Evolutionary conservation across 805 yeast species (phyloP), one percentile per base, ranked within the genome.

Genomic region (Lipomyces lipofer): DNA sequence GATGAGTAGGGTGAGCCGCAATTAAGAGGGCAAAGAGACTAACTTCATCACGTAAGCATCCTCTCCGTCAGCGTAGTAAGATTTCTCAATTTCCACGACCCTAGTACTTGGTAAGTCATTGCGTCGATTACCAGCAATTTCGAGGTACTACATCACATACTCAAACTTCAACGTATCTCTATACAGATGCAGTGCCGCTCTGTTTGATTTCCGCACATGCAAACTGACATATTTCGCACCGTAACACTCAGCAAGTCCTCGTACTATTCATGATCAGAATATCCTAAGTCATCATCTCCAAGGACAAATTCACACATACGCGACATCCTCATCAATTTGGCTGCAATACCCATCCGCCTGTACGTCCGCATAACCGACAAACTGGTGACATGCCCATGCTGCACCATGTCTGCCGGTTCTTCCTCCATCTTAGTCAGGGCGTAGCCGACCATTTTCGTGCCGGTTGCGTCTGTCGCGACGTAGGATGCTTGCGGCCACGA

Each of bases 401-500:
- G 84, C 2, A 79, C 75, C 58, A 83, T 87, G 39, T 77, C 83
- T 10, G 81, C 84, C 30, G 91, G 90, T 29, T 64, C 67, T 35
- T 64, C 65, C 65, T 94, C 97, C 96, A 94, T 88, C 71, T 94
- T 94, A 1, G 96, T 96, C 61, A 94, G 75, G 3, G 89, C 98
- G 67, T 94, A 94, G 4, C 98, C 99, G n/a, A 94, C 95, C 30
- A 94, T 79, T 63, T 88, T 85, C 67, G 88, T 81, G 59, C 81
- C 86, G 25, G 84, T 81, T 1, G 94, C 52, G 63, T 60, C 66
- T 4, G 69, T 85, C 15, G 99, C 99, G 33, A 94, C 98, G 74
- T 84, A 94, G 38, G 96, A 88, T 12, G 95, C 95, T 69, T 92
- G 96, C 1, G 99, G 99, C 99, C 99, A 94, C 33, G 97, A 85